Evolutionary conservation across 805 yeast genomes (phyloP).

Genomic region (Grigorovia jiainica): DNA sequence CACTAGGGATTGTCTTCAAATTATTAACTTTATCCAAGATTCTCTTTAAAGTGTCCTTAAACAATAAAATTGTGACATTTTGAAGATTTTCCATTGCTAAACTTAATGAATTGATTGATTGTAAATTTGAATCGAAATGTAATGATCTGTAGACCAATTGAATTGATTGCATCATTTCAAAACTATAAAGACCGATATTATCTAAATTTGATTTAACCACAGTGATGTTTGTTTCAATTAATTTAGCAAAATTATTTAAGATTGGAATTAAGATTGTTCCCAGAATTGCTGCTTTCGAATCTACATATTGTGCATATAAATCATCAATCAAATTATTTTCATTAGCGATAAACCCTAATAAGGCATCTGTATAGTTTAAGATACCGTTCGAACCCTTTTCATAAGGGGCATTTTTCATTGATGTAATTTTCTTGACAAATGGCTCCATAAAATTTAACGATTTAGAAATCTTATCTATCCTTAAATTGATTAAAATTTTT

Average conservation of each 20-base stretch:
- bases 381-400: constrained; percentile 57
- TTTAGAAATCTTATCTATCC: constrained; percentile 34
- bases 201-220: constrained; percentile 35
- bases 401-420: constrained; percentile 39
- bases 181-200: constrained; percentile 43
- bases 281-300: constrained; percentile 23
- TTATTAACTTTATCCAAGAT: constrained; percentile 43
- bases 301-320: constrained; percentile 30
- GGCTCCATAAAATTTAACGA: constrained; percentile 39
- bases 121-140: constrained; percentile 20
- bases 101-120: constrained; percentile 14
- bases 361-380: constrained; percentile 41
- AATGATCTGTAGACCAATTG: constrained; percentile 29
- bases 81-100: constrained; percentile 20
- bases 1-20: constrained; percentile 47
- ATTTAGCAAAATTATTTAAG: constrained; percentile 31
- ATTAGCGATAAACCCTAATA: constrained; percentile 39
- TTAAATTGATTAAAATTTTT: constrained; percentile 33
- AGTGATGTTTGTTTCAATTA: constrained; percentile 32
- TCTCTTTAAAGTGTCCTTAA: constrained; percentile 45
- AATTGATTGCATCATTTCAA: constrained; percentile 49
- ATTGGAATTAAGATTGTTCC: constrained; percentile 28
- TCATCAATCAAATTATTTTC: constrained; percentile 41
- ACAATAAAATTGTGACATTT: constrained; percentile 33
- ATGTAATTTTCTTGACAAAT: constrained; percentile 33